A percentile compares a stretch with the other conserved stretches of the same genome.
phyloP scores from a whole-genome alignment of 1,284 basidiomycete genomes.

The Cryptococcus hybrid region DNA sequence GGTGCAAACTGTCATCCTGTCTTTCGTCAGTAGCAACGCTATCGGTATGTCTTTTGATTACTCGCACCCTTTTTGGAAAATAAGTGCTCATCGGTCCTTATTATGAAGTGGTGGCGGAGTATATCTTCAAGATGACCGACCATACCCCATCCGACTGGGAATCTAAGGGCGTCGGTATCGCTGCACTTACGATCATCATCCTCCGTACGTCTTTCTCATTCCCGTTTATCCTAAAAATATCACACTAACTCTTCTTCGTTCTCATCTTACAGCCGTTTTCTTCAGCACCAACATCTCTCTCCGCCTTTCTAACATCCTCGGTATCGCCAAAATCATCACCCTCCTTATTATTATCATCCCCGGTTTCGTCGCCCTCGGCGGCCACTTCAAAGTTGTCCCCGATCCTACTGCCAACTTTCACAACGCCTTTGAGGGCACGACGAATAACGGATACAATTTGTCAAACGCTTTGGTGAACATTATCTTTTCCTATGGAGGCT shows the following conservation, averaged over 20 bases:
- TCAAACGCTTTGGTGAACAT: conserved; percentile 41
- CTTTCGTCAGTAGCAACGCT: conserved; percentile 21
- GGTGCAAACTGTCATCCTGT: conserved; percentile 6
- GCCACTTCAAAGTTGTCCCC: conserved; percentile 50
- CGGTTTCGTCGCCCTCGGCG: conserved; percentile 56
- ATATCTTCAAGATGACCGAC: conserved; percentile 19
- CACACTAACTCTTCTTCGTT: neutral
- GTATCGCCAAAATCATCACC: conserved; percentile 18
- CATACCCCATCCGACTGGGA: conserved; percentile 14
- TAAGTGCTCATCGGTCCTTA: neutral
- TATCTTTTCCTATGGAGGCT: conserved; percentile 46
- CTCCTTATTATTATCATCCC: conserved; percentile 48
- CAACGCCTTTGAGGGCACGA: conserved; percentile 54
- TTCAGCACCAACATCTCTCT: conserved; percentile 9
- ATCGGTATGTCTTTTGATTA: conserved; percentile 9
- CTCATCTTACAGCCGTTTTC: conserved; percentile 2
- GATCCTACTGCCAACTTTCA: conserved; percentile 57
- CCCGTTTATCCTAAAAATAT: neutral
- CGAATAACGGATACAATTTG: conserved; percentile 48
- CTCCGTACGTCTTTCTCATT: conserved; percentile 10
- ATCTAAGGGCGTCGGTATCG: conserved; percentile 13
- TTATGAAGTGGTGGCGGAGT: conserved; percentile 7
- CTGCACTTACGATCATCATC: conserved; percentile 13
- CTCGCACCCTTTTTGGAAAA: neutral
- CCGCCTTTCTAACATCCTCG: conserved; percentile 17